Evolutionary conservation across 2,329 filamentous ascomycete species (phyloP), one percentile per base, ranked within the genome.

Genomic region (Fusarium anthophilum): DNA sequence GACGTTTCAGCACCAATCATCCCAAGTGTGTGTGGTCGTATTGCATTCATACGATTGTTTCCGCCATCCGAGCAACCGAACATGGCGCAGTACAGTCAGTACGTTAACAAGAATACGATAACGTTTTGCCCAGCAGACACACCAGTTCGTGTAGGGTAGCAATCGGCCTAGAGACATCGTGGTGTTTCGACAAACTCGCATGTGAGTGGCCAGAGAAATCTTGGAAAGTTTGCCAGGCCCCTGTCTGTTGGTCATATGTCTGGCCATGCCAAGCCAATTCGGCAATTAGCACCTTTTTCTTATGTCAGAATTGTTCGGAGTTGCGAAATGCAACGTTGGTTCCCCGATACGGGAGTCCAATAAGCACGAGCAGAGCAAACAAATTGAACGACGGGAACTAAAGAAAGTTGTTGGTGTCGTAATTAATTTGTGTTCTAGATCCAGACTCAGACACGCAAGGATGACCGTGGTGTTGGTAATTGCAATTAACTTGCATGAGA

Each of bases 101-200:
- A 26, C 35, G 24, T 18, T 50, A 44, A 71, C 56, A 72, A 73
- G 58, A 73, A 70, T 48, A 69, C 63, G 63, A 72, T 44, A 51
- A 28, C 24, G 30, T 32, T 65, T 48, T 48, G 53, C 39, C 26
- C 20, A 39, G 32, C 15, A 48, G 54, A 35, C 54, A 70, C 48
- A 60, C 55, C 44, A 28, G 26, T 32, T 61, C 32, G 60, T 69
- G n/a, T 63, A 75, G 69, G 72, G 72, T 75, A 75, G 72, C 35
- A 67, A 48, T 14, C 24, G 39, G 47, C 24, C 37, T 48, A 32
- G 57, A 41, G 53, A 48, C 45, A 51, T 48, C 50, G 18, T 64
- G 55, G 47, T 71, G 63, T 73, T 71, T 57, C 55, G 54, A 51
- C 39, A 68, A 41, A 62, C 58, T 69, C 50, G 58, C 32, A 30